phyloP scores from a whole-genome alignment of 2,329 filamentous ascomycete genomes.

The Colletotrichum viniferum region DNA sequence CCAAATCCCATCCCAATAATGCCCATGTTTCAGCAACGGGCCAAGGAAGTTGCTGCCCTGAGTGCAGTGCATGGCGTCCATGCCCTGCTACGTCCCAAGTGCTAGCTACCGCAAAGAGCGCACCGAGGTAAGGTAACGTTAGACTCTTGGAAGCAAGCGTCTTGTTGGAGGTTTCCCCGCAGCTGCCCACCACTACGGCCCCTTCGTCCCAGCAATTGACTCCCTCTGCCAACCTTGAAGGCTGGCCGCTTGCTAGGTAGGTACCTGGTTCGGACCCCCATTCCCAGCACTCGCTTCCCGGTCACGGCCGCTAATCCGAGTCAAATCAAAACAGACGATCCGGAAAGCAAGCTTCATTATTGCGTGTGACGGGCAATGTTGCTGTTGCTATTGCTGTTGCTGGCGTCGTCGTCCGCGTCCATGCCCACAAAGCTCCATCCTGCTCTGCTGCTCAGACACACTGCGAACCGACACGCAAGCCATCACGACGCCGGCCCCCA shows the following conservation, averaged over 20 bases:
- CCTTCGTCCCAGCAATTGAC: constrained; percentile 7
- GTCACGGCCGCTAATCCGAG: constrained; percentile 8
- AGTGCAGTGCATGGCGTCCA: background rate
- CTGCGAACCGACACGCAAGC: background rate
- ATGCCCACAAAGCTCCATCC: constrained; percentile 3
- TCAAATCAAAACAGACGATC: constrained; percentile 6
- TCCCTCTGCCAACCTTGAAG: background rate
- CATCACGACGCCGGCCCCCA: background rate
- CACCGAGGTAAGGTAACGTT: background rate
- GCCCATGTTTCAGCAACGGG: background rate
- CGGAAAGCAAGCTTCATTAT: constrained; percentile 6
- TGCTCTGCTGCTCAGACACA: background rate
- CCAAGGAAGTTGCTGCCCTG: background rate
- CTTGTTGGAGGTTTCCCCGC: constrained; percentile 1
- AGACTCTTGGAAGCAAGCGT: background rate
- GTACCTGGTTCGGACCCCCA: background rate
- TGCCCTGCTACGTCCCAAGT: background rate
- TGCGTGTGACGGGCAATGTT: background rate
- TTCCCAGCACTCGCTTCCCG: background rate
- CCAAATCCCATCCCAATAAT: constrained; percentile 1
- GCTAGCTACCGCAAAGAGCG: background rate
- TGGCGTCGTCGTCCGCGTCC: constrained; percentile 23
- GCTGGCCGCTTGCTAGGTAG: background rate
- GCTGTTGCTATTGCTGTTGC: background rate
- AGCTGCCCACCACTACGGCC: background rate